Base-by-base conservation (phyloP, 495 filamentous ascomycete genomes). In the Pyrenopolyporus hunteri region DNA sequence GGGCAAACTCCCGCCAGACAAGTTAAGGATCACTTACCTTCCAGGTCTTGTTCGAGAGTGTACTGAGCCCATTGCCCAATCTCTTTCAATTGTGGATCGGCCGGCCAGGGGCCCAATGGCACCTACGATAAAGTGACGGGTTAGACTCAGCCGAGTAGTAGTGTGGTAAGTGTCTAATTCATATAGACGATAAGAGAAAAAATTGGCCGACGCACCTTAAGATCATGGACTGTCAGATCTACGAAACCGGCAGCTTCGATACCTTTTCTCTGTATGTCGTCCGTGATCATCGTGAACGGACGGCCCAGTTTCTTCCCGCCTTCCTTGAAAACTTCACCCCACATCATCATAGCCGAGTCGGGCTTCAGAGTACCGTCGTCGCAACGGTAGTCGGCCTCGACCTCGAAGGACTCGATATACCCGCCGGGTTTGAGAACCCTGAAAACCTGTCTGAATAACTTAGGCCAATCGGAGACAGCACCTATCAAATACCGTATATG, bases 401-500 rank as follows among this genome's bases (percentile, higher is more conserved):
- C 58, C 35, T 66, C 69, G 1, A 57, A 63, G 23, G 61, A 54
- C 39, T 76, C 65, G n/a, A 75, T 47, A 45, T 64, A 73, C 20
- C 75, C 75, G 8, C 77, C 79, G 3, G 78, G 76, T 31, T 73
- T 71, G n/a, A 78, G 61, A 4, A 50, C 37, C 1, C 29, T 42
- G 57, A 70, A 78, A n/a, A 70, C 72, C 57, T 80, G 65, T 13
- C 49, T n/a, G 44, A 75, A 70, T 8, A 83, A 60, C n/a, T 59
- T 66, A 1, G 70, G 57, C 81, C 80, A 87, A 56, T 85, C 78
- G 2, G 64, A 25, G 8, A 86, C 71, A 16, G 72, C 71, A n/a
- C 83, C 82, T 14, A 78, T 68, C 33, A 87, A 66, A 53, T 77
- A 82, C 1, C 85, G 79, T 1, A 78, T 68, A 58, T 87, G 83